A percentile compares a stretch with the other conserved stretches of the same genome.
Evolutionary conservation across 345 rosid genomes (phyloP).

Genomic region (Syzygium jambos): DNA sequence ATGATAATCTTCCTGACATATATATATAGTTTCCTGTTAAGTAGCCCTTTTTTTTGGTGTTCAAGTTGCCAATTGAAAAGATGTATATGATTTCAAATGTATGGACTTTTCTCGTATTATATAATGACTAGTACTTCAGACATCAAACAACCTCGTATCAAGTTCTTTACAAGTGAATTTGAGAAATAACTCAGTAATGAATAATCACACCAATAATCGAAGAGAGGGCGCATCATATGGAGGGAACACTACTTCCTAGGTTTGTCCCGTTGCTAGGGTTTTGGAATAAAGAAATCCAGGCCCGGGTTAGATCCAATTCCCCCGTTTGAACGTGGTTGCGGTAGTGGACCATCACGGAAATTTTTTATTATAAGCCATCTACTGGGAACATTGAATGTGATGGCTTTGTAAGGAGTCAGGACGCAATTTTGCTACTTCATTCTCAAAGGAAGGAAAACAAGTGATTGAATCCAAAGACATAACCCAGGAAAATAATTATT

Average conservation of each 20-base stretch:
- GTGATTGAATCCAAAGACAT: neutral
- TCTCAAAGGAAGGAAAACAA: neutral
- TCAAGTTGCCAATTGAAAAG: neutral
- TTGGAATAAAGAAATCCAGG: neutral
- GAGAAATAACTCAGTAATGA: neutral
- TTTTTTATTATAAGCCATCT: neutral
- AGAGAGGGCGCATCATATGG: neutral
- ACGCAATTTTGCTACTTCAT: neutral
- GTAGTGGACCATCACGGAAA: neutral
- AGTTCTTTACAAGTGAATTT: neutral
- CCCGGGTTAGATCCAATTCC: neutral
- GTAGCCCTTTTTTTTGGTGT: too few species aligned
- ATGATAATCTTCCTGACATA: too few species aligned
- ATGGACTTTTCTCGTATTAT: neutral
- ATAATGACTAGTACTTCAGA: neutral
- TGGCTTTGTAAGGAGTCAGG: neutral
- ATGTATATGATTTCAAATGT: neutral
- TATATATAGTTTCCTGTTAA: neutral
- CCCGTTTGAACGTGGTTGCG: neutral
- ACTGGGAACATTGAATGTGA: neutral
- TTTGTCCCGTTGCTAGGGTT: neutral
- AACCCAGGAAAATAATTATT: neutral
- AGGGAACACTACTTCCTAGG: neutral
- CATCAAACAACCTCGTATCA: neutral
- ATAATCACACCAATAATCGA: neutral